phyloP scores from a whole-genome alignment of 108 stramenopile species.

The Stephanodiscus minutulus region DNA sequence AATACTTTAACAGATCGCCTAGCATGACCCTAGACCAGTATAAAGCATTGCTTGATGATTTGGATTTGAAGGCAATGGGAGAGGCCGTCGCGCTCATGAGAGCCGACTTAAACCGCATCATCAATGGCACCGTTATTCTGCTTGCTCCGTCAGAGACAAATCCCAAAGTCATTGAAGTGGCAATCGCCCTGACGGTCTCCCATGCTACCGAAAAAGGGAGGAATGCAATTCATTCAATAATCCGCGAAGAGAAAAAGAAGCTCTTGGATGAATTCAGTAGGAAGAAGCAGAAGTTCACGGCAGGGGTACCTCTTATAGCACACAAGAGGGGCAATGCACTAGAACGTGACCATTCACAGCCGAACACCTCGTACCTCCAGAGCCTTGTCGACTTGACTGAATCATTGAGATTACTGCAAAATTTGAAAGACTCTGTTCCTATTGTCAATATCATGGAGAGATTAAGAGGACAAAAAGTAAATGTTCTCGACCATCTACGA shows the following conservation, averaged over 20 bases:
- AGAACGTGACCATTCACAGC: not conserved
- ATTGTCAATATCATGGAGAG: not conserved
- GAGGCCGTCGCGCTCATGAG: conserved; percentile 21
- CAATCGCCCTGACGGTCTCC: conserved; percentile 34
- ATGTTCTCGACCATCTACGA: conserved; percentile 12
- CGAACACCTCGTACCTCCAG: conserved; percentile 14
- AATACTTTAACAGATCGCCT: conserved; percentile 15
- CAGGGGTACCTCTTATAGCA: conserved; percentile 32
- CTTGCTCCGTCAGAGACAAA: conserved; percentile 33
- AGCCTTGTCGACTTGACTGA: conserved; percentile 17
- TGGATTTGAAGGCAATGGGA: conserved; percentile 14
- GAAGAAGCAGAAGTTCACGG: conserved; percentile 30
- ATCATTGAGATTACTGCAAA: conserved; percentile 16
- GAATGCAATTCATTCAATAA: conserved; percentile 24
- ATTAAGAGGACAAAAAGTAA: conserved; percentile 14
- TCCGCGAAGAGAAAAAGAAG: conserved; percentile 35
- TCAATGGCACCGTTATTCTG: conserved; percentile 25
- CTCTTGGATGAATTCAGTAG: conserved; percentile 37
- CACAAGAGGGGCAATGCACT: not conserved
- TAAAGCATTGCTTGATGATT: conserved; percentile 18
- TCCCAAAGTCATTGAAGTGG: conserved; percentile 37
- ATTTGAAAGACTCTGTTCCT: not conserved
- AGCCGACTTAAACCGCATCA: conserved; percentile 20
- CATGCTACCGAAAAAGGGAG: conserved; percentile 33
- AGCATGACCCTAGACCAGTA: conserved; percentile 32